A percentile compares a stretch with the other conserved stretches of the same genome.
These are phyloP conservation scores for Metschnikowia koreensis DNA, from an alignment of 805 yeast genomes.

Conservation along the genomic window DNA sequence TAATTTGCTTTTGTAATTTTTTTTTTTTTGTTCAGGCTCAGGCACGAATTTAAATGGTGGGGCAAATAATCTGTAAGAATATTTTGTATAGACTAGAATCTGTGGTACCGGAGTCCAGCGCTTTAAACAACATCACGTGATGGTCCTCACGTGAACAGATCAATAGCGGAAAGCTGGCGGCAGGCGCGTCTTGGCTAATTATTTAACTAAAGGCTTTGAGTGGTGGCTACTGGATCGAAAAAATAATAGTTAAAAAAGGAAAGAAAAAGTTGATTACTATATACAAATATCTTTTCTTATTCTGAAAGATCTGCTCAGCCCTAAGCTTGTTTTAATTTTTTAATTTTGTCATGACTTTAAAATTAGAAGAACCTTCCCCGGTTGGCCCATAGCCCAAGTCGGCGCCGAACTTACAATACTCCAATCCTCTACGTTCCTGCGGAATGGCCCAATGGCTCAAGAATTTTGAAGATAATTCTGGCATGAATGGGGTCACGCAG, in stretches of 20 bases:
- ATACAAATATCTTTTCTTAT: neutral
- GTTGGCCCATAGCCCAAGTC: constrained; percentile 37
- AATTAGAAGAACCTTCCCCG: neutral
- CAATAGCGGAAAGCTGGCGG: neutral
- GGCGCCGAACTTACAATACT: constrained; percentile 50
- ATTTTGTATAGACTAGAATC: neutral
- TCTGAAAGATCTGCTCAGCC: no score
- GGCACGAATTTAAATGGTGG: no score
- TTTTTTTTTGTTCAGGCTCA: no score
- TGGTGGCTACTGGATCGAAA: neutral
- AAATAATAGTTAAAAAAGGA: no score
- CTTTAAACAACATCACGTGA: neutral
- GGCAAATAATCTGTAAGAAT: no score
- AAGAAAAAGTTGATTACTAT: neutral
- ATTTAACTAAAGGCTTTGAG: no score
- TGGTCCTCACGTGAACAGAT: neutral
- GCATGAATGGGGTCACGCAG: constrained; percentile 69
- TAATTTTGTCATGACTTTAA: constrained; percentile 17
- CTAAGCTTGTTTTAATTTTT: neutral
- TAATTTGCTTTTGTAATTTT: neutral
- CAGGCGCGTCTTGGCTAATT: no score
- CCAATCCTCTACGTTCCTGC: constrained; percentile 37
- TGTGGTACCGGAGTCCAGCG: constrained; percentile 1
- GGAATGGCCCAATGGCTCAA: constrained; percentile 61
- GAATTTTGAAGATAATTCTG: constrained; percentile 54